Conservation (phyloP, 495 filamentous ascomycete species). For the Xylaria castorea region DNA sequence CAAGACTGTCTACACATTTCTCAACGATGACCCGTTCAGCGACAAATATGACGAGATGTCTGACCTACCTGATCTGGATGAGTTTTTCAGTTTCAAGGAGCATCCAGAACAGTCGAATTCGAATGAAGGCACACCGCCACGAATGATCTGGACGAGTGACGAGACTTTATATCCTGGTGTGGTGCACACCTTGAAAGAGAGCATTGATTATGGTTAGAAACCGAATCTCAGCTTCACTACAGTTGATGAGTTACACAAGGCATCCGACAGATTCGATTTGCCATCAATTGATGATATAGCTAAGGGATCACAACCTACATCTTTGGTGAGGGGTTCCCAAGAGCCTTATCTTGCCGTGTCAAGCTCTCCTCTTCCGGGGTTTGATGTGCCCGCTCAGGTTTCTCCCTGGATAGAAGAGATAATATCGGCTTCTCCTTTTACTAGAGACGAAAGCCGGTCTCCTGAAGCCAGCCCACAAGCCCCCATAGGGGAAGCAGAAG, state of each 20-base stretch:
- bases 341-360: background rate
- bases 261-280: constrained; percentile 32
- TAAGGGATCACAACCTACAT: background rate
- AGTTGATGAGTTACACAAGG: constrained; percentile 42
- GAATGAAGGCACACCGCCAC: constrained; percentile 41
- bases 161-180: constrained; percentile 39
- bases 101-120: constrained; percentile 16
- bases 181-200: constrained; percentile 38
- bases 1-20: background rate
- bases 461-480: background rate
- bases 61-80: constrained; percentile 38
- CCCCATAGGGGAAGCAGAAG: background rate
- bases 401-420: background rate
- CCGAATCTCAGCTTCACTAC: constrained; percentile 42
- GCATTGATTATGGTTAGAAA: constrained; percentile 39
- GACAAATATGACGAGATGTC: constrained; percentile 27
- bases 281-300: constrained; percentile 16
- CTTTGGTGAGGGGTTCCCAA: background rate
- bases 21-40: background rate
- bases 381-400: background rate
- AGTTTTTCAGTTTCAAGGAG: constrained; percentile 18
- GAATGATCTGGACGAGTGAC: constrained; percentile 38
- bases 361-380: constrained; percentile 18
- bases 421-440: background rate
- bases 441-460: background rate